Base-by-base conservation (phyloP, 371 early-diverging fungal genomes). In the Chytridium lagenaria region DNA sequence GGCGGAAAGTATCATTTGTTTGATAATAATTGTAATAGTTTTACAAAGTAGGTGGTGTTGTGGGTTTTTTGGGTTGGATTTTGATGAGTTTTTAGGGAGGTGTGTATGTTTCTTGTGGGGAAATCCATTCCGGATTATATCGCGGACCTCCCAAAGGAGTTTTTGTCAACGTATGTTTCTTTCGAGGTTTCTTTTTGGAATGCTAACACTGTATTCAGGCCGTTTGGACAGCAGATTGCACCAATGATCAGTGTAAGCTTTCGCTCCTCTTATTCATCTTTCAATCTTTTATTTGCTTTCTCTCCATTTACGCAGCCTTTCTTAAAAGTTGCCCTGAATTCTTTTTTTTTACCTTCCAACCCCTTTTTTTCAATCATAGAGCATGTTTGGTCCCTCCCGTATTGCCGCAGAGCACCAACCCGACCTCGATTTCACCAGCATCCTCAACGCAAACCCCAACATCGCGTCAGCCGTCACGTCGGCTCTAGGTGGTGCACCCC, bases 1-100 rank as follows among this genome's bases (percentile, higher is more conserved):
- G 83, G 90, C 91, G 0, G 94, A 92, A 90, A 91, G 71, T 96
- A 96, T 73, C 95, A 96, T 78, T 77, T 96, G 50, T 85, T 96
- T 30, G 93, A 94, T 75, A 92, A 92, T 80, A 95, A 96, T 81
- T 95, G 95, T 85, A 95, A 94, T 78, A 89, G 84, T 26, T 93
- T 93, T 69, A 83, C 91, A 2, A 91, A 90, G 67, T 89, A 89
- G 49, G 76, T 67, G 30, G 19, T 50, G 2, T 50, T 12, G 2
- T 57, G 19, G 33, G 5, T 34, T 34, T 39, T 39, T 49, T 31
- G n/a, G 1, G 26, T 15, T 34, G 16, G 36, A 61, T 61, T 7
- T 34, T 30, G 23, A 72, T 34, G 33, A 0, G n/a, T n/a, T 7
- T 0, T 16, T 22, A 2, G 63, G 19, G 81, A 83, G 67, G 79